A percentile compares a stretch with the other conserved stretches of the same genome.
Evolutionary conservation across 1,284 basidiomycete genomes (phyloP).

Genomic region (Limonomyces culmigenus): DNA sequence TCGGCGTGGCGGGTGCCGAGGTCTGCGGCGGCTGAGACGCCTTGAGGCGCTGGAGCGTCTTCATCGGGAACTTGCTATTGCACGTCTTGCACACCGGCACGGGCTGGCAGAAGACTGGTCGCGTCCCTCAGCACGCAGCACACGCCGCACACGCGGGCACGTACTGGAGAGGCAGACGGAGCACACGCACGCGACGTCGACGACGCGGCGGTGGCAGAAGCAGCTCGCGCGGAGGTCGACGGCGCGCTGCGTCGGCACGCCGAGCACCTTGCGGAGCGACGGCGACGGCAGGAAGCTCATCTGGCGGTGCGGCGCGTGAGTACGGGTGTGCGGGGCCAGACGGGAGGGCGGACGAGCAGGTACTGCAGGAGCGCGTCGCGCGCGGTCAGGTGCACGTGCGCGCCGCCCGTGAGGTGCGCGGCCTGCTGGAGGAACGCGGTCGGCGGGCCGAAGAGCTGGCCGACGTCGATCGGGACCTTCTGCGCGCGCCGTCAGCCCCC

Average conservation of each 20-base stretch:
- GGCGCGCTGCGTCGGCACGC: constrained; percentile 83
- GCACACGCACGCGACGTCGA: constrained; percentile 96
- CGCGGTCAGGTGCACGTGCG: constrained; percentile 75
- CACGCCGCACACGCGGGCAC: constrained; percentile 14
- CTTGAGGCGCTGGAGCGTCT: constrained; percentile 69
- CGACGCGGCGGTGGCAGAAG: constrained; percentile 95
- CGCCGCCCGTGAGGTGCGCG: constrained; percentile 85
- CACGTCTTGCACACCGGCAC: constrained; percentile 90
- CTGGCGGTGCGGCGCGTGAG: constrained; percentile 27
- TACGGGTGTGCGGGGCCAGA: too few relatives aligned
- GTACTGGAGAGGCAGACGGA: constrained; percentile 88
- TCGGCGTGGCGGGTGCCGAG: too few relatives aligned
- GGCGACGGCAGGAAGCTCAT: constrained; percentile 85
- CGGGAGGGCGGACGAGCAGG: constrained; percentile 44
- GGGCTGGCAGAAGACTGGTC: constrained; percentile 80
- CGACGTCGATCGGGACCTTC: constrained; percentile 93
- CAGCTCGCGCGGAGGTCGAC: constrained; percentile 96
- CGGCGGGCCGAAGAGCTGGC: constrained; percentile 81
- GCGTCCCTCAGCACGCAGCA: constrained; percentile 5
- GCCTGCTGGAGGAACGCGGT: constrained; percentile 97
- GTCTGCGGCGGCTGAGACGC: too few relatives aligned
- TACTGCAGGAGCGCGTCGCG: constrained; percentile 78
- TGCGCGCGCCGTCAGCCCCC: constrained; percentile 18
- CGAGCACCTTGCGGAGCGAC: constrained; percentile 59
- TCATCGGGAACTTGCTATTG: constrained; percentile 89